Percentiles rank a stretch among this genome's conserved stretches.
Evolutionary conservation across 2,329 filamentous ascomycete genomes (phyloP).

Genomic region (Cytospora schulzeri): DNA sequence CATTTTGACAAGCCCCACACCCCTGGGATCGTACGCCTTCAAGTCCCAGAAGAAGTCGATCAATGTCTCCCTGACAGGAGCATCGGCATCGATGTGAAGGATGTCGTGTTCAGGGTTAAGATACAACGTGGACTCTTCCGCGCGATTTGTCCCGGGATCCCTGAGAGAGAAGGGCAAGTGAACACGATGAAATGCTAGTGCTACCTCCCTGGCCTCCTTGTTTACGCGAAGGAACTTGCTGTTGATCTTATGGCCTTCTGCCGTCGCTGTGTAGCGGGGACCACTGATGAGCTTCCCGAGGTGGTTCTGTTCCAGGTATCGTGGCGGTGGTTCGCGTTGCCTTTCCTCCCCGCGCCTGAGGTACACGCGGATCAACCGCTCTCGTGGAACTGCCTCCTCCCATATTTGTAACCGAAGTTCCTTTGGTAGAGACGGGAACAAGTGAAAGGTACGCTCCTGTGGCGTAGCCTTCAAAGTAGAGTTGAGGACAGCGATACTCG

Average conservation of each 20-base stretch:
- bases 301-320: constrained; percentile 20
- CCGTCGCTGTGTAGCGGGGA: background rate
- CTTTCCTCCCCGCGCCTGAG: background rate
- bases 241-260: background rate
- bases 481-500: background rate
- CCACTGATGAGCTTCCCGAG: constrained; percentile 24
- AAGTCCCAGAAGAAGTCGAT: constrained; percentile 28
- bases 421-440: constrained; percentile 20
- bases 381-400: constrained; percentile 22
- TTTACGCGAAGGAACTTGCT: constrained; percentile 20
- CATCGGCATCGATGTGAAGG: constrained; percentile 11
- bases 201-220: constrained; percentile 15
- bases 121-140: constrained; percentile 2
- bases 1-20: constrained; percentile 16
- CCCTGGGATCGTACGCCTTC: constrained; percentile 23
- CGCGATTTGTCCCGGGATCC: too few relatives aligned
- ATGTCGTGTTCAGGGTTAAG: constrained; percentile 25
- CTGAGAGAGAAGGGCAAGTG: constrained; percentile 8
- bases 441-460: background rate
- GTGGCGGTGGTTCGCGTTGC: background rate
- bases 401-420: constrained; percentile 25
- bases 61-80: constrained; percentile 16
- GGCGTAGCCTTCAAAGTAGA: background rate
- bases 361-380: constrained; percentile 15
- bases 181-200: constrained; percentile 11